These are phyloP conservation scores for Metschnikowia continentalis DNA, from an alignment of 805 yeast genomes.

Conservation along the genomic window DNA sequence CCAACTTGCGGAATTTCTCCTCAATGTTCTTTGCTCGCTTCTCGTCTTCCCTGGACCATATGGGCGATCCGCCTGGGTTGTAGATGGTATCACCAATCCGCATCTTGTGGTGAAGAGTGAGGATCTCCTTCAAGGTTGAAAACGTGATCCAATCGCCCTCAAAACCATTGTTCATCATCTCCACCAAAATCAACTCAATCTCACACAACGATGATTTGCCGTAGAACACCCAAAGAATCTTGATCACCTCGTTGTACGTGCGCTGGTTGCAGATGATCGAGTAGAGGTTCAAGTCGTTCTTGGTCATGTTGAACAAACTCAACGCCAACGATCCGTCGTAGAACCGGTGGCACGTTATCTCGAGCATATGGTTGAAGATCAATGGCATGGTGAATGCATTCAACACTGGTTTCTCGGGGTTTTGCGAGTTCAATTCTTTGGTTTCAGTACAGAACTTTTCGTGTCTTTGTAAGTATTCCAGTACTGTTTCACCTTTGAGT, in stretches of 20 bases:
- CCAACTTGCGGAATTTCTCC: slow-evolving; percentile 13
- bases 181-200: slow-evolving; percentile 31
- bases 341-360: slow-evolving; percentile 21
- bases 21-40: slow-evolving; percentile 25
- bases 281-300: slow-evolving; percentile 30
- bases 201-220: slow-evolving; percentile 35
- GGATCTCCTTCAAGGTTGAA: slow-evolving; percentile 31
- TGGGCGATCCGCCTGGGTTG: slow-evolving; percentile 24
- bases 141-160: slow-evolving; percentile 34
- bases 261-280: slow-evolving; percentile 37
- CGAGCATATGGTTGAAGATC: slow-evolving; percentile 30
- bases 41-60: slow-evolving; percentile 38
- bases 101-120: slow-evolving; percentile 31
- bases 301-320: slow-evolving; percentile 32
- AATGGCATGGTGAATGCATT: slow-evolving; percentile 35
- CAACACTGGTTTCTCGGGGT: slow-evolving; percentile 24
- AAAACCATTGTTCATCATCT: slow-evolving; percentile 41
- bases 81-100: slow-evolving; percentile 27
- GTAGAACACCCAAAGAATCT: slow-evolving; percentile 33
- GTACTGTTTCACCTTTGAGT: slow-evolving; percentile 12
- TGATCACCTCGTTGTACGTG: slow-evolving; percentile 38
- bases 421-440: slow-evolving; percentile 9
- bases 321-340: slow-evolving; percentile 35
- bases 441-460: slow-evolving; percentile 18
- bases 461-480: slow-evolving; percentile 17